These are phyloP conservation scores for Oryza brachyantha DNA, from an alignment of 176 grass and related monocot species.

Conservation along the genomic window DNA sequence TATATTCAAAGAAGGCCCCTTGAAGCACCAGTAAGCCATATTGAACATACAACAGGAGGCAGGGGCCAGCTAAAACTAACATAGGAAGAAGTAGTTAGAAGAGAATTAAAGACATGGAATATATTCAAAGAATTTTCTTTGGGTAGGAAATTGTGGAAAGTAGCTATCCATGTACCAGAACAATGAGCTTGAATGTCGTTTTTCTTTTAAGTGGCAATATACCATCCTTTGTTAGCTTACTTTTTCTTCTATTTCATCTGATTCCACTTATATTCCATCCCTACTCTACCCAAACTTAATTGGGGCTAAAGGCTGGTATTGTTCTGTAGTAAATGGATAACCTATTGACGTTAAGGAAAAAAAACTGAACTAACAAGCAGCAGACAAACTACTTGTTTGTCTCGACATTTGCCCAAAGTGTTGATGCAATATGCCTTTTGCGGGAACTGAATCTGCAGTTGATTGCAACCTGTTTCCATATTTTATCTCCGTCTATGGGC, in stretches of 20 bases:
- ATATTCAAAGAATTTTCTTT: background rate
- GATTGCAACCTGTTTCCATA: background rate
- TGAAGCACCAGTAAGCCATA: background rate
- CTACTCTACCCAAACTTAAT: background rate
- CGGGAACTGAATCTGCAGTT: background rate
- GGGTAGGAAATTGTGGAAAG: background rate
- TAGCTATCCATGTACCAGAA: background rate
- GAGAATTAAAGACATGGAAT: background rate
- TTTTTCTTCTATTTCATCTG: background rate
- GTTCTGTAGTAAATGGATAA: background rate
- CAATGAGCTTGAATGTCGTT: background rate
- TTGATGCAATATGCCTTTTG: conserved; percentile 2
- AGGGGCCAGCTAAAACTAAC: background rate
- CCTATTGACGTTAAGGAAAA: background rate
- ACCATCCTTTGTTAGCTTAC: background rate
- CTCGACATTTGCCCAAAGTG: background rate
- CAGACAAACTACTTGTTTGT: background rate
- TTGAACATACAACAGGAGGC: background rate
- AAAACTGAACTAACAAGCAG: background rate
- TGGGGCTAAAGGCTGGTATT: background rate
- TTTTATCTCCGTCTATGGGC: background rate
- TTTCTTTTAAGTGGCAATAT: background rate
- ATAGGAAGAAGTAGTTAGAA: background rate
- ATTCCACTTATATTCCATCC: background rate
- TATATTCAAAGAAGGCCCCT: background rate